These are phyloP conservation scores for Erodium texanum DNA, from an alignment of 441 rosid species.

Conservation along the genomic window DNA sequence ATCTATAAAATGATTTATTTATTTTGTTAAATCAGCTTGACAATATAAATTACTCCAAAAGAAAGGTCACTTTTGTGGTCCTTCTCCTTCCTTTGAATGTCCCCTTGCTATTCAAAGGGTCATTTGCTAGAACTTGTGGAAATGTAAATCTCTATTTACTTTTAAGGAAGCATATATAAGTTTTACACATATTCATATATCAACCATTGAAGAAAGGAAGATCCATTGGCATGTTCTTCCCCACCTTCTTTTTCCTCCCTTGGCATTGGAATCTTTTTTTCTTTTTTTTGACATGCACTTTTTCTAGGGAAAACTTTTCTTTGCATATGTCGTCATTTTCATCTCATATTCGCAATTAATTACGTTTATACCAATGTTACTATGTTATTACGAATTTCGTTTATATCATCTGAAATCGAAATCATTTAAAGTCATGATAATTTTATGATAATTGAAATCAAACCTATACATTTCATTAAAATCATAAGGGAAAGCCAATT, in stretches of 20 bases:
- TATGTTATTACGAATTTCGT: no score
- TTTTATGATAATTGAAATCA: no score
- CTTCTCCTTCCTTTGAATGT: slow-evolving; percentile 2
- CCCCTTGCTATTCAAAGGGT: slow-evolving; percentile 20
- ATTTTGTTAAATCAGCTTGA: no score
- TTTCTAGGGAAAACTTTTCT: slow-evolving; percentile 11
- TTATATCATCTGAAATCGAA: not conserved
- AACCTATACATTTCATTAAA: no score
- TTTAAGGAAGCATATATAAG: slow-evolving; percentile 5
- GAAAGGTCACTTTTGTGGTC: not conserved
- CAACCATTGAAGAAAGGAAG: slow-evolving; percentile 11
- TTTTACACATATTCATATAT: not conserved
- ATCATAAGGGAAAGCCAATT: no score
- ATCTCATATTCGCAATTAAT: not conserved
- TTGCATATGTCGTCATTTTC: not conserved
- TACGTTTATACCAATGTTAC: not conserved
- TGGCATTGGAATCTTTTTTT: not conserved
- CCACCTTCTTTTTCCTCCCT: slow-evolving; percentile 4
- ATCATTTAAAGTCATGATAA: not conserved
- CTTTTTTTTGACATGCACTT: not conserved
- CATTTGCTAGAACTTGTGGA: not conserved
- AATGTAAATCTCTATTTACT: slow-evolving; percentile 1
- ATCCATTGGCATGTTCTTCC: slow-evolving; percentile 20
- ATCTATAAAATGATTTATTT: no score
- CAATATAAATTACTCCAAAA: no score